These are phyloP conservation scores for Chamaenerion angustifolium DNA, from an alignment of 345 rosid genomes.

Conservation along the genomic window DNA sequence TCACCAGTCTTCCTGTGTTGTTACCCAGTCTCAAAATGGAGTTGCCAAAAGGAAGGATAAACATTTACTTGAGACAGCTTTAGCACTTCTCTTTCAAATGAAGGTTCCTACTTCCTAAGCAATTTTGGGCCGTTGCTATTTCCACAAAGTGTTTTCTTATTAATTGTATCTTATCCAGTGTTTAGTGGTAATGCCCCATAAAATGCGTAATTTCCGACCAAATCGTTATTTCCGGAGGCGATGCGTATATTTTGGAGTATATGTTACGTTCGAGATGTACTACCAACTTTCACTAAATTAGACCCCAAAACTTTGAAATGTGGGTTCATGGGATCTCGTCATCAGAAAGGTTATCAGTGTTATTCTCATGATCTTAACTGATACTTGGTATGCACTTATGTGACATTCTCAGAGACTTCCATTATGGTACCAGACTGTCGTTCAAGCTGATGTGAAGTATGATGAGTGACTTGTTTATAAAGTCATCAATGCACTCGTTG, in stretches of 20 bases:
- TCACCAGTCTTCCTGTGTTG: too few relatives aligned
- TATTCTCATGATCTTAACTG: neutral
- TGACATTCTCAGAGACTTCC: neutral
- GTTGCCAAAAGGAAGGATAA: too few relatives aligned
- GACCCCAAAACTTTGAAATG: neutral
- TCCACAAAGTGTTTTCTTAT: conserved; percentile 1
- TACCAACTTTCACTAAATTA: neutral
- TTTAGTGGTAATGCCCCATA: conserved; percentile 1
- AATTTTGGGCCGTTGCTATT: conserved; percentile 3
- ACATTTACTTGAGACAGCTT: neutral
- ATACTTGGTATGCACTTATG: neutral
- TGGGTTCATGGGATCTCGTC: neutral
- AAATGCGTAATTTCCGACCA: neutral
- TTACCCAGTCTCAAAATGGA: too few relatives aligned
- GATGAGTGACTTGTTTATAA: too few relatives aligned
- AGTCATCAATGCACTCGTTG: too few relatives aligned
- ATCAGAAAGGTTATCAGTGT: neutral
- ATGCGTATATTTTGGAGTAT: neutral
- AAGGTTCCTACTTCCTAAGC: neutral
- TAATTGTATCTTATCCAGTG: conserved; percentile 2
- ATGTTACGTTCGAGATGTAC: conserved; percentile 5
- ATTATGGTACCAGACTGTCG: neutral
- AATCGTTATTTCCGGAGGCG: neutral
- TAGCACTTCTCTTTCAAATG: neutral
- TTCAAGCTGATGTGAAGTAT: too few relatives aligned